Evolutionary conservation across 345 rosid genomes (phyloP), one percentile per base, ranked within the genome.

Genomic region (Brassica cretica): DNA sequence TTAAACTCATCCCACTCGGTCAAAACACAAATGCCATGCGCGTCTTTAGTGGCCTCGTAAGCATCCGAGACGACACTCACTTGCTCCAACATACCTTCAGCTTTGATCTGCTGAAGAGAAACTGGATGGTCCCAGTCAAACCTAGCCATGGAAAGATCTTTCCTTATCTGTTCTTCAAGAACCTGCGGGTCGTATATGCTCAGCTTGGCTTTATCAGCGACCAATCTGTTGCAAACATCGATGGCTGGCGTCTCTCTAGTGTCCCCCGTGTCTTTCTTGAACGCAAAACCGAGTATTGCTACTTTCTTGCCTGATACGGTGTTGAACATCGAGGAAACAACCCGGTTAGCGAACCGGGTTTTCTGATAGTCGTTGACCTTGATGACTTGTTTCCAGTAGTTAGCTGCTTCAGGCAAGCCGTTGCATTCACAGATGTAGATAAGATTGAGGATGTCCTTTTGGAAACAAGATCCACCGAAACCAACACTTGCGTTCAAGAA

Each of bases 181-280:
- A 88, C 94, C 76, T 84, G 89, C 46, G 92, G 94, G 32, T 89
- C 92, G 37, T 85, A 90, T 69, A 90, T 85, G 82, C 87, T 86
- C 74, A 88, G 75, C 59, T 37, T 49, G 29, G 94, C 94, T 76
- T 83, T 88, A 66, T 90, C 90, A 29, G 87, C 89, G 68, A 90
- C 66, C 33, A 88, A 63, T 11, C 92, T 90, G 73, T 88, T 85
- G 75, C 94, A 90, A 5, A 90, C 91, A 80, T 90, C 92, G 66
- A 86, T 90, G 4, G 92, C 92, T 0, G 89, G 91, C 12, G 94
- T 90, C 86, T 88, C 94, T 86, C 94, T 88, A 0, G 92, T 90
- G 79, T 90, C 92, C 59, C 94, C 89, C 44, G 92, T 90, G 79
- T 90, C 92, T 66, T 90, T 88, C 86, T 90, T 88, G 86, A 88